Evolutionary conservation across 2,329 filamentous ascomycete species (phyloP).

Genomic region (Fusarium citri): DNA sequence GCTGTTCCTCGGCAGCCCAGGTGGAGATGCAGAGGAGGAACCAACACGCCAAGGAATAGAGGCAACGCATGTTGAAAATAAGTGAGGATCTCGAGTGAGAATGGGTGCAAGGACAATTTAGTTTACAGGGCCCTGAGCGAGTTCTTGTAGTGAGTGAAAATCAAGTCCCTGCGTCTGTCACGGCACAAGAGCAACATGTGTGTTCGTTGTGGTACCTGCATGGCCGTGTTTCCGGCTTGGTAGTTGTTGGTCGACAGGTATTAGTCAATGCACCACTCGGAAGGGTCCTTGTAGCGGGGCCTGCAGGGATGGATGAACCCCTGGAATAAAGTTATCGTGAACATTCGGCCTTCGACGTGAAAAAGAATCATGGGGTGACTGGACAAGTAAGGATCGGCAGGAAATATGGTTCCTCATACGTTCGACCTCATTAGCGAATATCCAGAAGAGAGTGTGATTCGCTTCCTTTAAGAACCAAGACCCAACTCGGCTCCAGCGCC

Average conservation of each 20-base stretch:
- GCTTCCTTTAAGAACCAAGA: background rate
- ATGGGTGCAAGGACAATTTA: background rate
- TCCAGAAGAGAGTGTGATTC: background rate
- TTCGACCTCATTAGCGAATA: background rate
- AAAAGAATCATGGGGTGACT: background rate
- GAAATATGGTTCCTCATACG: background rate
- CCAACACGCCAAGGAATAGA: conserved; percentile 8
- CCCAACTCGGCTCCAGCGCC: background rate
- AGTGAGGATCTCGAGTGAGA: background rate
- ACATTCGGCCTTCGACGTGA: background rate
- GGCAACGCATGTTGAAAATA: background rate
- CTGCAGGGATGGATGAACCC: background rate
- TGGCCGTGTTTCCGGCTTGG: conserved; percentile 6
- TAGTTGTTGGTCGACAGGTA: conserved; percentile 1
- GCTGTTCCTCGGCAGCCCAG: background rate
- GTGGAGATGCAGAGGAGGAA: background rate
- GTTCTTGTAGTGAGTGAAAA: conserved; percentile 2
- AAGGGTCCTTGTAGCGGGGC: background rate
- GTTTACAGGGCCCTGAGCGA: background rate
- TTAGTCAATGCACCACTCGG: too few relatives aligned
- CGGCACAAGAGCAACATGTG: background rate
- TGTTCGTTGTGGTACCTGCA: background rate
- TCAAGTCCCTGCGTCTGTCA: background rate
- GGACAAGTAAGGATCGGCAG: background rate
- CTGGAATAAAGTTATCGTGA: background rate